A percentile compares a stretch with the other conserved stretches of the same genome.
These are phyloP conservation scores for Trichophyton schoenleinii DNA, from an alignment of 2,329 filamentous ascomycete genomes.

Conservation along the genomic window DNA sequence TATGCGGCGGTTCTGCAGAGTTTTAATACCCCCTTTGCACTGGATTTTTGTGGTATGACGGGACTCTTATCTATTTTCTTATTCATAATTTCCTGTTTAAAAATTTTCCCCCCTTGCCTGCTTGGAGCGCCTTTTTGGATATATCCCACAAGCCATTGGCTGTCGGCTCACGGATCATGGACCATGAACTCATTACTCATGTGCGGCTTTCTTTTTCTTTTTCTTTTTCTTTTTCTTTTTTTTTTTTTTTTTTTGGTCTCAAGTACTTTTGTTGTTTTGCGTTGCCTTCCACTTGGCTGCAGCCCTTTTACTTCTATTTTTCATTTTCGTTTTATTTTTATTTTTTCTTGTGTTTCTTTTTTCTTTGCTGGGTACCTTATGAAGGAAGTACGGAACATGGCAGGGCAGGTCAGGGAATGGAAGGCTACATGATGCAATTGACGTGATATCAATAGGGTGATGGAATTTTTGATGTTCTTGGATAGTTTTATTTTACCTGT, in stretches of 20 bases:
- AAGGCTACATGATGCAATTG: constrained; percentile 3
- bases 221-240: not conserved
- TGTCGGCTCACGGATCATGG: constrained; percentile 2
- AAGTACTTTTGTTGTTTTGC: not conserved
- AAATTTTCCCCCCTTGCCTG: not conserved
- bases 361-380: constrained; percentile 1
- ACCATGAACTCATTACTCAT: constrained; percentile 1
- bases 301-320: constrained; percentile 8
- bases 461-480: constrained; percentile 3
- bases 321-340: constrained; percentile 6
- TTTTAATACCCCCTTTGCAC: constrained; percentile 12
- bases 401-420: not conserved
- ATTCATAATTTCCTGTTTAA: constrained; percentile 4
- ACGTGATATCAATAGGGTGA: constrained; percentile 3
- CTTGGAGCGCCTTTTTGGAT: constrained; percentile 1
- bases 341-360: not conserved
- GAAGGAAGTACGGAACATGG: constrained; percentile 4
- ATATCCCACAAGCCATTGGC: constrained; percentile 1
- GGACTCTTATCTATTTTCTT: constrained; percentile 9
- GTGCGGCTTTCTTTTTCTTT: not conserved
- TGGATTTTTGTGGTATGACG: constrained; percentile 6
- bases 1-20: constrained; percentile 8
- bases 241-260: not conserved
- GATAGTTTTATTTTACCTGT: not conserved
- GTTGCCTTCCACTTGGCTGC: constrained; percentile 5